Evolutionary conservation across 495 filamentous ascomycete genomes (phyloP).

Genomic region (Penicillium bialowiezense): DNA sequence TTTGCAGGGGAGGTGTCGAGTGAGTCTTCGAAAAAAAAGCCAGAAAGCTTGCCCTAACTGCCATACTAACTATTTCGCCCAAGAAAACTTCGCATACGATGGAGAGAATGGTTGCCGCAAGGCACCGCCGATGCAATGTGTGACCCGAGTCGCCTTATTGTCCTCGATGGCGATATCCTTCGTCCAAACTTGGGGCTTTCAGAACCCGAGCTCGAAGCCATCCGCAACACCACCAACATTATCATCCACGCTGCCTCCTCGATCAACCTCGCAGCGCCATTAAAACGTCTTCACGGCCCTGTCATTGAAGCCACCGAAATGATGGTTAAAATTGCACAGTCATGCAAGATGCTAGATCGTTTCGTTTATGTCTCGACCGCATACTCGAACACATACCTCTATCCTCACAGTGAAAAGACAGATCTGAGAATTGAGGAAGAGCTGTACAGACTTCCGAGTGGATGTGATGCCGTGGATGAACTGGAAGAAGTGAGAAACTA

Average conservation of each 20-base stretch:
- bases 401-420: neutral
- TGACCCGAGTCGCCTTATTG: neutral
- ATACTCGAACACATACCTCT: conserved; percentile 12
- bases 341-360: conserved; percentile 1
- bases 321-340: conserved; percentile 2
- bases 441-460: conserved; percentile 4
- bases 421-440: conserved; percentile 7
- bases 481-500: neutral
- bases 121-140: neutral
- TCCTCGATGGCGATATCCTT: neutral
- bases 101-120: conserved; percentile 8
- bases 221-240: conserved; percentile 7
- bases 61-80: neutral
- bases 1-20: conserved; percentile 15
- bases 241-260: conserved; percentile 24
- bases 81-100: conserved; percentile 1
- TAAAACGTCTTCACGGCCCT: neutral
- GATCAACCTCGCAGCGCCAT: conserved; percentile 15
- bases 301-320: conserved; percentile 8
- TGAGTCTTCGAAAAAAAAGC: no score
- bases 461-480: neutral
- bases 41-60: no score
- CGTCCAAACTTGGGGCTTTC: neutral
- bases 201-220: neutral
- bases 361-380: conserved; percentile 19